phyloP scores from a whole-genome alignment of 2,329 filamentous ascomycete genomes.

The Cercospora zeina region DNA sequence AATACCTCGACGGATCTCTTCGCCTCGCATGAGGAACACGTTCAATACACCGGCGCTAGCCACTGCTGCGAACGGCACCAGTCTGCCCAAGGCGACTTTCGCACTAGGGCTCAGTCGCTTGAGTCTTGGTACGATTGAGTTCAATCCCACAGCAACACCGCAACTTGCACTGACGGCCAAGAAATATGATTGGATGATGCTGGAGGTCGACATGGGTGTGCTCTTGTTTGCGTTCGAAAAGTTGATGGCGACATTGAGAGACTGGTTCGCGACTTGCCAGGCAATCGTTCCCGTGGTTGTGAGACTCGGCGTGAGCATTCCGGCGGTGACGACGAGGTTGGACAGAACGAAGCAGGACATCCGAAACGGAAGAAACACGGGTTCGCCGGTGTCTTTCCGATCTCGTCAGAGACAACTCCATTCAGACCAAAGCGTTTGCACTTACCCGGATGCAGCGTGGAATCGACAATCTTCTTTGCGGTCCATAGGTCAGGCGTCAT shows the following conservation, averaged over 20 bases:
- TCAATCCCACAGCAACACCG: conserved; percentile 88
- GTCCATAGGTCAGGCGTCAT: conserved; percentile 93
- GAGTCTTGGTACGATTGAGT: conserved; percentile 82
- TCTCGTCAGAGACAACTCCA: background rate
- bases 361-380: conserved; percentile 90
- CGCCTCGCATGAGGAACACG: conserved; percentile 95
- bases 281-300: conserved; percentile 79
- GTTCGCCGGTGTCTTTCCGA: conserved; percentile 76
- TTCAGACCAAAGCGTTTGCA: background rate
- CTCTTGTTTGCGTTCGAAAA: conserved; percentile 98
- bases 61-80: conserved; percentile 95
- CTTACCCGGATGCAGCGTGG: conserved; percentile 89
- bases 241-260: conserved; percentile 97
- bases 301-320: conserved; percentile 92
- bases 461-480: conserved; percentile 96
- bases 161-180: conserved; percentile 91
- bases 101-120: conserved; percentile 73
- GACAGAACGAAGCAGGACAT: conserved; percentile 96
- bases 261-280: conserved; percentile 97
- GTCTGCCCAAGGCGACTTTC: conserved; percentile 73
- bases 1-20: conserved; percentile 91
- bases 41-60: conserved; percentile 89
- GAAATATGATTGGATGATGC: conserved; percentile 85
- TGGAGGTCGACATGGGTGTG: conserved; percentile 75
- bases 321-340: conserved; percentile 90